Evolutionary conservation across 495 filamentous ascomycete genomes (phyloP).

Genomic region (Penicillium paradoxum): DNA sequence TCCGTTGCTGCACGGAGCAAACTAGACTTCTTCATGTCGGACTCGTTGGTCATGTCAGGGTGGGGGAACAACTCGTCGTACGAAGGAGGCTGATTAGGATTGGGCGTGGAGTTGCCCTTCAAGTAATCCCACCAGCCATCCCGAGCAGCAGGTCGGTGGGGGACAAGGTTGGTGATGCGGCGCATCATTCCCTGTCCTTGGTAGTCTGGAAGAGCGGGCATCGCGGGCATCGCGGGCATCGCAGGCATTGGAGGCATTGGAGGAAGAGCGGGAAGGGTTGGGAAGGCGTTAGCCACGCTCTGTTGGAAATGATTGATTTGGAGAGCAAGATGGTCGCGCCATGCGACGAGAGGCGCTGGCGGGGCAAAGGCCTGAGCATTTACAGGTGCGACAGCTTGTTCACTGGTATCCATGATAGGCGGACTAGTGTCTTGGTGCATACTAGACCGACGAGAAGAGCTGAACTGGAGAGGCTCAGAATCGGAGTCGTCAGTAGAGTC

Average conservation of each 20-base stretch:
- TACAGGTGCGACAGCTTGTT: slow-evolving; percentile 25
- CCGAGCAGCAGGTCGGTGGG: slow-evolving; percentile 46
- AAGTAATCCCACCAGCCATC: slow-evolving; percentile 69
- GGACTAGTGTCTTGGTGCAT: slow-evolving; percentile 36
- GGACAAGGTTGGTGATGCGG: slow-evolving; percentile 68
- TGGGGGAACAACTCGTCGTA: slow-evolving; percentile 77
- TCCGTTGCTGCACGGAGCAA: slow-evolving; percentile 60
- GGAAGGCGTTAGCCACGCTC: slow-evolving; percentile 61
- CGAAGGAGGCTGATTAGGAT: slow-evolving; percentile 56
- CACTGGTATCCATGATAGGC: slow-evolving; percentile 14
- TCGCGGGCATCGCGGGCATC: slow-evolving; percentile 52
- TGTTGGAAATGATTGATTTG: slow-evolving; percentile 81
- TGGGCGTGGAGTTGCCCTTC: slow-evolving; percentile 45
- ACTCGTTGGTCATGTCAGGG: slow-evolving; percentile 36
- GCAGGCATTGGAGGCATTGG: slow-evolving; percentile 58
- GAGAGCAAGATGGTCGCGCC: slow-evolving; percentile 68
- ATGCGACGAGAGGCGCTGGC: slow-evolving; percentile 61
- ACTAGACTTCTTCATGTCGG: slow-evolving; percentile 57
- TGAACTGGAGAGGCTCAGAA: slow-evolving; percentile 37
- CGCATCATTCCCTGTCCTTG: slow-evolving; percentile 68
- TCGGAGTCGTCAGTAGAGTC: slow-evolving; percentile 38
- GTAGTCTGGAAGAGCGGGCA: slow-evolving; percentile 60
- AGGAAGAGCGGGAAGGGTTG: slow-evolving; percentile 57
- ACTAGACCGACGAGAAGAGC: slow-evolving; percentile 41
- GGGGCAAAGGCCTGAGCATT: slow-evolving; percentile 45